Percentiles rank a stretch among this genome's conserved stretches.
Conservation (phyloP, 345 rosid species). For the Hevea brasiliensis region DNA sequence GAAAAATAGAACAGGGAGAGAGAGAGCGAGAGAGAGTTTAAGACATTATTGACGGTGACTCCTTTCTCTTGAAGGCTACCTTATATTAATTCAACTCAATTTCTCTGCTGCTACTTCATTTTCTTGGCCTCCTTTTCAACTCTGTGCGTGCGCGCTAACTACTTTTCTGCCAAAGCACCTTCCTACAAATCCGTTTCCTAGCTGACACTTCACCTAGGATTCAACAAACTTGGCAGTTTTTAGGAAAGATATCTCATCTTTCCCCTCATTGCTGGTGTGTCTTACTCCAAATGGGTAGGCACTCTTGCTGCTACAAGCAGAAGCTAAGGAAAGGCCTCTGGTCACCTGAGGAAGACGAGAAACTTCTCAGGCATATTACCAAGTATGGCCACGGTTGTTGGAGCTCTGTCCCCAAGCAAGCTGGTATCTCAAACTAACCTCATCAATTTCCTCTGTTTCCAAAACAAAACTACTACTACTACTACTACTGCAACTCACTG, state of each 20-base stretch:
- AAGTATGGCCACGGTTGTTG: constrained; percentile 94
- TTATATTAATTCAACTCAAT: constrained; percentile 50
- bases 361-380: constrained; percentile 80
- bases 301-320: constrained; percentile 96
- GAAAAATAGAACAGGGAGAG: background rate
- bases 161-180: constrained; percentile 19
- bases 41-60: constrained; percentile 34
- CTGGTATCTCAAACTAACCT: constrained; percentile 43
- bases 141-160: constrained; percentile 1
- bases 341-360: constrained; percentile 99
- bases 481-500: too few relatives aligned
- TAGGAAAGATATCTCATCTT: constrained; percentile 11
- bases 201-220: constrained; percentile 44
- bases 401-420: constrained; percentile 99
- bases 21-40: background rate
- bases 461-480: too few relatives aligned
- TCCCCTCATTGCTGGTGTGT: constrained; percentile 9
- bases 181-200: constrained; percentile 15
- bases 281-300: constrained; percentile 73
- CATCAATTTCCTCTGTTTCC: too few relatives aligned
- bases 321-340: constrained; percentile 98
- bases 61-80: constrained; percentile 20
- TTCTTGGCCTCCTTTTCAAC: constrained; percentile 33
- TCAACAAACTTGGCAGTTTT: constrained; percentile 31
- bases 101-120: constrained; percentile 47